phyloP scores from a whole-genome alignment of 2,329 filamentous ascomycete genomes.

The Beauveria sp. region DNA sequence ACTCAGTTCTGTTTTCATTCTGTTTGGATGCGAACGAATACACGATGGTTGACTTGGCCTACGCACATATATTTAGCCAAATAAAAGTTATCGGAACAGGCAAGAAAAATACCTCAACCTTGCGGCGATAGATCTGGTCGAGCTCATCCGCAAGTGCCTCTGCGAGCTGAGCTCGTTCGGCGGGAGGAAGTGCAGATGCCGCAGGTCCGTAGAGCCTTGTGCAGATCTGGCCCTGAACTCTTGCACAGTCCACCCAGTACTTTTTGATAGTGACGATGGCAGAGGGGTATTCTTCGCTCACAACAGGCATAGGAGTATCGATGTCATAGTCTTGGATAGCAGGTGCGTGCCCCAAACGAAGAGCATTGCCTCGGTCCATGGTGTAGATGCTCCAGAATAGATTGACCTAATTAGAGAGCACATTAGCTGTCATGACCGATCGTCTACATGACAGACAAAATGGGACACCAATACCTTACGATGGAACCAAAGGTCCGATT shows the following conservation, averaged over 20 bases:
- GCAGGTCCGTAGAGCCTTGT: background rate
- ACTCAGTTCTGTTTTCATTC: background rate
- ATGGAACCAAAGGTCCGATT: background rate
- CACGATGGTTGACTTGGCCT: background rate
- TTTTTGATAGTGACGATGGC: background rate
- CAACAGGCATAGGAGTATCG: background rate
- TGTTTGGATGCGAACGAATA: background rate
- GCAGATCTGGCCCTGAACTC: constrained; percentile 4
- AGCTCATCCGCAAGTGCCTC: background rate
- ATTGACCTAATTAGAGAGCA: background rate
- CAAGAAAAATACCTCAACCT: background rate
- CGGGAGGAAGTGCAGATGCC: background rate
- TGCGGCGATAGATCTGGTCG: background rate
- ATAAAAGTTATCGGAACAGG: background rate
- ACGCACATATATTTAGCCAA: background rate
- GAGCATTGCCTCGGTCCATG: constrained; percentile 1
- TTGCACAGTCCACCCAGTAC: constrained; percentile 4
- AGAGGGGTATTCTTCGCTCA: background rate
- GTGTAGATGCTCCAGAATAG: constrained; percentile 6
- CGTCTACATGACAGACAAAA: background rate
- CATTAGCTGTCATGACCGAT: background rate
- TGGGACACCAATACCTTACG: background rate
- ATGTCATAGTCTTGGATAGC: constrained; percentile 4
- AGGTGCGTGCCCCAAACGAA: background rate
- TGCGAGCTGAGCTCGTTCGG: background rate